Percentiles rank a stretch among this genome's conserved stretches.
These are phyloP conservation scores for Hippophae gyantsensis DNA, from an alignment of 306 rosid genomes.

Conservation along the genomic window DNA sequence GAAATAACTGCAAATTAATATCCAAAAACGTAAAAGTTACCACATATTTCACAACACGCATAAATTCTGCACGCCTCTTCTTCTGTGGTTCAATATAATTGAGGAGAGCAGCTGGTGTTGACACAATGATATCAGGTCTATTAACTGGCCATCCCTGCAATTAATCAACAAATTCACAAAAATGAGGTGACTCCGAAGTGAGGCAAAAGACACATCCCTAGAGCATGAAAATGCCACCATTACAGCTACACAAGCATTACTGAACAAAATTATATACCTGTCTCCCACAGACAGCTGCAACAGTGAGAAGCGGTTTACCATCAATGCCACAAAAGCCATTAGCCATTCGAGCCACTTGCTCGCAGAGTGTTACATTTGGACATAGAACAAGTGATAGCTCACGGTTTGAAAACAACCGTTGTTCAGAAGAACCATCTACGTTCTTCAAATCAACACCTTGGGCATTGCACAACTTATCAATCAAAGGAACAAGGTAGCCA, in stretches of 20 bases:
- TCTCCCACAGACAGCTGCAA: conserved; percentile 70
- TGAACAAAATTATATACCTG: conserved; percentile 45
- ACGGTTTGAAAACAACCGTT: conserved; percentile 18
- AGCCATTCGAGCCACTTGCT: conserved; percentile 86
- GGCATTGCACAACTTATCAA: conserved; percentile 41
- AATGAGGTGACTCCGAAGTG: too few relatives aligned
- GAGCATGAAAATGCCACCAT: too few relatives aligned
- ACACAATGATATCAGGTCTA: conserved; percentile 73
- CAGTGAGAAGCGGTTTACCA: conserved; percentile 55
- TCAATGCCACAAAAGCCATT: conserved; percentile 51
- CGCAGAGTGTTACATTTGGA: conserved; percentile 84
- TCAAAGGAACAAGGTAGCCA: conserved; percentile 67
- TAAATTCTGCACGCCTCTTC: conserved; percentile 45
- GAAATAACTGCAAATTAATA: not conserved
- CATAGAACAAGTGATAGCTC: conserved; percentile 66
- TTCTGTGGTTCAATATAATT: conserved; percentile 62
- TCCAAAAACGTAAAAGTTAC: conserved; percentile 32
- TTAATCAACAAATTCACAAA: not conserved
- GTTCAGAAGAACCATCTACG: conserved; percentile 21
- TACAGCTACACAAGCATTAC: too few relatives aligned
- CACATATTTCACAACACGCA: conserved; percentile 75
- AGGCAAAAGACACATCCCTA: too few relatives aligned
- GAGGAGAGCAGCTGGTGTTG: conserved; percentile 92
- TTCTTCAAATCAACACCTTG: conserved; percentile 16
- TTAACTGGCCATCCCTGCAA: conserved; percentile 80